A percentile compares a stretch with the other conserved stretches of the same genome.
Conservation (phyloP, 768 basidiomycete species). For the Russula abietina region DNA sequence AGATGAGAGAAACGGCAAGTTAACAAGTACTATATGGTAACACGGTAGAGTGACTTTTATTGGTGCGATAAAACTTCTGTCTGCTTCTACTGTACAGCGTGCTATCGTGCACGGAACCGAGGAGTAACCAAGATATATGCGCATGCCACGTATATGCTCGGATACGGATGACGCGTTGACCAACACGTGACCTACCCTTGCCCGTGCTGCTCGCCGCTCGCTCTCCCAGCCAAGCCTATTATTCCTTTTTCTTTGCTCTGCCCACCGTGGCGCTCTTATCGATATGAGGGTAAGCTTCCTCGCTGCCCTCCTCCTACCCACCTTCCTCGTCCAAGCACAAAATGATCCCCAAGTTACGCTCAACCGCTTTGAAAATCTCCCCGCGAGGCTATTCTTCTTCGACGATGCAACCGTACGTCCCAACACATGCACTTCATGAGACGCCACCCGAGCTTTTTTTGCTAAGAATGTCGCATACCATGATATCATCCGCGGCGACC, state of each 20-base stretch:
- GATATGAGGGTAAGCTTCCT: conserved; percentile 7
- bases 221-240: background rate
- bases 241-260: background rate
- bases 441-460: background rate
- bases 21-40: background rate
- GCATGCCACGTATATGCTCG: too few relatives aligned
- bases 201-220: too few relatives aligned
- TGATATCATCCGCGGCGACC: conserved; percentile 58
- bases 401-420: conserved; percentile 77
- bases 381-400: conserved; percentile 81
- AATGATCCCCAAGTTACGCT: conserved; percentile 28
- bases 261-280: conserved; percentile 1
- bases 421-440: background rate
- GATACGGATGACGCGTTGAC: background rate
- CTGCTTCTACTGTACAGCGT: background rate
- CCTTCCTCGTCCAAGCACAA: conserved; percentile 17
- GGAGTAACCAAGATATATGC: too few relatives aligned
- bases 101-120: background rate
- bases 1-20: background rate
- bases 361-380: conserved; percentile 62
- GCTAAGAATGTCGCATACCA: conserved; percentile 70
- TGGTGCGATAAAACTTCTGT: background rate
- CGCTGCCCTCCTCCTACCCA: conserved; percentile 2
- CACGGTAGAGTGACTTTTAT: background rate
- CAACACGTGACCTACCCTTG: background rate